Evolutionary conservation across 345 rosid genomes (phyloP), one percentile per base, ranked within the genome.

Genomic region (Arabidopsis suecica): DNA sequence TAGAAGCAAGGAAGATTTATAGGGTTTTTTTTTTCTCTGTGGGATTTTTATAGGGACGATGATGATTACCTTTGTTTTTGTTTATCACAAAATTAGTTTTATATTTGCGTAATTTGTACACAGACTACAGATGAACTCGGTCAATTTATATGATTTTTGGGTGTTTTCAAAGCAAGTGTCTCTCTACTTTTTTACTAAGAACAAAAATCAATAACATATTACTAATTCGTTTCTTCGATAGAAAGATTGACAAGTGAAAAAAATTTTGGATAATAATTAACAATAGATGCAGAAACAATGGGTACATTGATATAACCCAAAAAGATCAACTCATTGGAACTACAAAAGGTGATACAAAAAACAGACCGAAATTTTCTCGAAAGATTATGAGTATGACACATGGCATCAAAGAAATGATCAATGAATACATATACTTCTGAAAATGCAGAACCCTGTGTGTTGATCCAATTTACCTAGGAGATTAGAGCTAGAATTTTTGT

Each of bases 71-170:
- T 61, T 32, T 61, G 3, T 50, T 20, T 67, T 76, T 51, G 49
- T 75, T 53, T 48, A 13, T 32, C 20, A 68, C 63, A 75, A 3
- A 20, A 7, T 68, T 32, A 41, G 34, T 10, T 36, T 1, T 3
- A 23, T 50, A 22, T 54, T 76, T 62, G 59, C 13, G 2, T 62
- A 62, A 16, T 44, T 28, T 69, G 75, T 69, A 76, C 58, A 76
- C 79, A 75, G 3, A 33, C 42, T 50, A 12, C 16, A 42, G 62
- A 30, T 20, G 13, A 58, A 67, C 66, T 56, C 18, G 13, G 25
- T 49, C 61, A 50, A 33, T 30, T 67, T 75, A 58, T 75, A 59
- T 48, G 18, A 48, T 42, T 67, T 58, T 67, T 59, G 62, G 68
- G 5, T 75, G 23, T 41, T 68, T 44, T 13, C 25, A 20, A 23